A percentile compares a stretch with the other conserved stretches of the same genome.
These are phyloP conservation scores for Chondrostereum purpureum DNA, from an alignment of 1,284 basidiomycete species.

Conservation along the genomic window DNA sequence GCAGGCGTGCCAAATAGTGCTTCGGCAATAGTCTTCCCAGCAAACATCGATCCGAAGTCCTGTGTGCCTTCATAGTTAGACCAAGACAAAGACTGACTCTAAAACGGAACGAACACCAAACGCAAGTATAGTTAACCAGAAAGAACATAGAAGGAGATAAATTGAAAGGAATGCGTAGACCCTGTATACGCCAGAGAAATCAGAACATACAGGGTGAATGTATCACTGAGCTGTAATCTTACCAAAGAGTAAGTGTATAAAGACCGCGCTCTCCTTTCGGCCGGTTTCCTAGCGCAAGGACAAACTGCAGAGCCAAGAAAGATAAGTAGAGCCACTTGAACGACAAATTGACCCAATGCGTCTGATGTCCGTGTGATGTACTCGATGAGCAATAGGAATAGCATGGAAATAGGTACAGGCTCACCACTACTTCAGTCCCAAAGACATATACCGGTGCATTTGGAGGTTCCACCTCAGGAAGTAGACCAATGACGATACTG, in stretches of 20 bases:
- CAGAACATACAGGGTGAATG: slow-evolving; percentile 1
- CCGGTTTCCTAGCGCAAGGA: slow-evolving; percentile 91
- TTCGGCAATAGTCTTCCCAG: slow-evolving; percentile 36
- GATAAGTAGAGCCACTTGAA: slow-evolving; percentile 86
- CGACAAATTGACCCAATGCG: slow-evolving; percentile 83
- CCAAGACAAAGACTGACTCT: neutral
- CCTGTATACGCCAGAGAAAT: slow-evolving; percentile 38
- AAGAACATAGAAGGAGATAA: slow-evolving; percentile 81
- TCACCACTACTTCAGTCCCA: slow-evolving; percentile 56
- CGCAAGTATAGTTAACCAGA: slow-evolving; percentile 75
- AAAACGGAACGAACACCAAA: slow-evolving; percentile 50
- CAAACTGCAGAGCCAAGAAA: slow-evolving; percentile 82
- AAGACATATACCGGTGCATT: slow-evolving; percentile 57
- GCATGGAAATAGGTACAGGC: slow-evolving; percentile 20
- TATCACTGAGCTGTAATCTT: slow-evolving; percentile 15
- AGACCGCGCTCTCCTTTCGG: slow-evolving; percentile 88
- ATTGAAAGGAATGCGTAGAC: slow-evolving; percentile 76
- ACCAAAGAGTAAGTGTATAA: slow-evolving; percentile 80
- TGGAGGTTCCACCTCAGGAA: slow-evolving; percentile 48
- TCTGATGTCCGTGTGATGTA: slow-evolving; percentile 36
- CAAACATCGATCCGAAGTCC: slow-evolving; percentile 51
- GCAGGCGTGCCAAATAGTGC: slow-evolving; percentile 70
- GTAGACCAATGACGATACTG: slow-evolving; percentile 89
- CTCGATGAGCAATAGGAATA: too few relatives aligned
- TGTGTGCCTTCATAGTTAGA: slow-evolving; percentile 21